A percentile compares a stretch with the other conserved stretches of the same genome.
phyloP scores from a whole-genome alignment of 2,329 filamentous ascomycete genomes.

The Aspergillus proliferans region DNA sequence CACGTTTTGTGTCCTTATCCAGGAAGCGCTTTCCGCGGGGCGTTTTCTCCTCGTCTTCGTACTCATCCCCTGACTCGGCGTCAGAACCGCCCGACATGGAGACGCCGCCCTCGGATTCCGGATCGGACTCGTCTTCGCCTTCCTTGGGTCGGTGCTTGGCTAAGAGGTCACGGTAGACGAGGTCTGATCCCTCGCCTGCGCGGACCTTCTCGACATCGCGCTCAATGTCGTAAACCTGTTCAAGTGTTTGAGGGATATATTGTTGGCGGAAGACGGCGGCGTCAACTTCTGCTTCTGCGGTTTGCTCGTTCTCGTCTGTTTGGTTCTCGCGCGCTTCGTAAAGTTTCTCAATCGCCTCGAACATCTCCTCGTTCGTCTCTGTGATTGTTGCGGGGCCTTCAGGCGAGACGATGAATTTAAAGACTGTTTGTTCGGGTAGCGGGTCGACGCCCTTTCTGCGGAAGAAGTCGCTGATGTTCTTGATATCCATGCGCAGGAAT shows the following conservation, averaged over 20 bases:
- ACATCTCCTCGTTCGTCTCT: slow-evolving; percentile 50
- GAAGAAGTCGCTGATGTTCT: slow-evolving; percentile 94
- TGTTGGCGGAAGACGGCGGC: slow-evolving; percentile 92
- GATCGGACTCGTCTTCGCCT: slow-evolving; percentile 30
- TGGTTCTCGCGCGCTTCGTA: slow-evolving; percentile 52
- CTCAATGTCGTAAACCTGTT: slow-evolving; percentile 95
- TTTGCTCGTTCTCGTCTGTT: slow-evolving; percentile 46
- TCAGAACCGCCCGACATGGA: slow-evolving; percentile 21
- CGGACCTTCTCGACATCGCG: slow-evolving; percentile 75
- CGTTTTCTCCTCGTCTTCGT: slow-evolving; percentile 41
- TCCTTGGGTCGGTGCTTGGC: slow-evolving; percentile 52
- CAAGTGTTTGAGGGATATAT: slow-evolving; percentile 91
- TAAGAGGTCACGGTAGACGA: slow-evolving; percentile 80
- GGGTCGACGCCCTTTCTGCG: slow-evolving; percentile 74
- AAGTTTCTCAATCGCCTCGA: slow-evolving; percentile 58
- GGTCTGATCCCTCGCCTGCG: slow-evolving; percentile 64
- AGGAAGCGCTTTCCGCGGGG: slow-evolving; percentile 80
- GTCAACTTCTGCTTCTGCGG: slow-evolving; percentile 61
- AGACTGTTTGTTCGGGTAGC: slow-evolving; percentile 71
- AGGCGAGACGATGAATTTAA: slow-evolving; percentile 69
- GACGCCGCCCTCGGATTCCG: slow-evolving; percentile 30
- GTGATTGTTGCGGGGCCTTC: slow-evolving; percentile 41
- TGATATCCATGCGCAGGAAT: slow-evolving; percentile 96
- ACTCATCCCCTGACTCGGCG: slow-evolving; percentile 46
- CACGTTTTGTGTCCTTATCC: slow-evolving; percentile 83